Evolutionary conservation across 2,329 filamentous ascomycete genomes (phyloP).

Genomic region (Fusarium sp.): DNA sequence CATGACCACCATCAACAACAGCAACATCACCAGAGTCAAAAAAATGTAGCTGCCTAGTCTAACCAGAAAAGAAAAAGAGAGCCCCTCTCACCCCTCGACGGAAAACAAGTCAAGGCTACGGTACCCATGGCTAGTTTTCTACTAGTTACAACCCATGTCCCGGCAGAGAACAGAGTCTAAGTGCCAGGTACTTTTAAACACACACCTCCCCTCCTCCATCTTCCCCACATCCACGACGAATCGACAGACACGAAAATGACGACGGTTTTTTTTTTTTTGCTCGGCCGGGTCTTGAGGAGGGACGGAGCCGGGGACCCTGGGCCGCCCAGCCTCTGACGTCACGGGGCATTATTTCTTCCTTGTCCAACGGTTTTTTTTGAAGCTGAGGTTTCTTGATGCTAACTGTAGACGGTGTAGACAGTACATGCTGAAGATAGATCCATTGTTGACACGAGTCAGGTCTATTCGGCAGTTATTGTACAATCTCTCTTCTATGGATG

Average conservation of each 20-base stretch:
- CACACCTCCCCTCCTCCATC: constrained; percentile 6
- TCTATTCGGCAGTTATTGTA: background rate
- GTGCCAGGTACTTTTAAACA: constrained; percentile 7
- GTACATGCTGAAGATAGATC: background rate
- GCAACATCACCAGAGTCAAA: background rate
- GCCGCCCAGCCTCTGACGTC: constrained; percentile 46
- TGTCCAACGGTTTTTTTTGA: constrained; percentile 21
- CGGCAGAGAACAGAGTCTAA: constrained; percentile 15
- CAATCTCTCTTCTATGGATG: background rate
- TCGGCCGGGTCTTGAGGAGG: constrained; percentile 40
- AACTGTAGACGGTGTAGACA: background rate
- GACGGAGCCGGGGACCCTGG: constrained; percentile 40
- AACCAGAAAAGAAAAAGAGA: background rate
- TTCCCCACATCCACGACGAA: constrained; percentile 30
- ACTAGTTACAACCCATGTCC: constrained; percentile 15
- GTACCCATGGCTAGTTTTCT: background rate
- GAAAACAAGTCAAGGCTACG: constrained; percentile 4
- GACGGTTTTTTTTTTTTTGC: constrained; percentile 31
- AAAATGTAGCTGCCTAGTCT: constrained; percentile 1
- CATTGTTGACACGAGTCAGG: background rate
- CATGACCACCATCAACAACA: background rate
- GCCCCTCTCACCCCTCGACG: background rate
- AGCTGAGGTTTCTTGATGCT: background rate
- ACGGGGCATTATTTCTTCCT: constrained; percentile 7
- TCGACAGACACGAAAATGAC: constrained; percentile 41